These are phyloP conservation scores for Fagus crenata DNA, from an alignment of 306 rosid species.

Conservation along the genomic window DNA sequence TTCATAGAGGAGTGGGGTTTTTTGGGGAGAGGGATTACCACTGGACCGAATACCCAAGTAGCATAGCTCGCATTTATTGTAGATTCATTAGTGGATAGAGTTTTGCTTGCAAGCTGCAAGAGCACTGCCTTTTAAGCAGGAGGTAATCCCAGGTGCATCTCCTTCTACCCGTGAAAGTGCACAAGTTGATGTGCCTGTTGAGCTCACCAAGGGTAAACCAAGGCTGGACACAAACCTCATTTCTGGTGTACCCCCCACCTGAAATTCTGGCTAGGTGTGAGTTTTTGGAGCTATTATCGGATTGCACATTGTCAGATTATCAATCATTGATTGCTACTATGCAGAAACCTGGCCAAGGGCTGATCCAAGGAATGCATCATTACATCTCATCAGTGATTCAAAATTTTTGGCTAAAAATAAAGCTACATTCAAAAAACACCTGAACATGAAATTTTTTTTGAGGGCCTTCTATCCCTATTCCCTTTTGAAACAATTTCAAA, in stretches of 20 bases:
- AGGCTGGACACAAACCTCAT: conserved; percentile 75
- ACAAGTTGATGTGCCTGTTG: conserved; percentile 35
- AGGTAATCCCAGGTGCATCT: conserved; percentile 83
- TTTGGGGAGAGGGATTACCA: conserved; percentile 87
- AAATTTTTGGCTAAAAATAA: conserved; percentile 22
- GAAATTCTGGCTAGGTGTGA: conserved; percentile 70
- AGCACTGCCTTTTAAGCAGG: conserved; percentile 83
- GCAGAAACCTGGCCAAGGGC: conserved; percentile 45
- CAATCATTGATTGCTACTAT: conserved; percentile 56
- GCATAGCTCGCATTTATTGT: too few relatives aligned
- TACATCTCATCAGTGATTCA: conserved; percentile 38
- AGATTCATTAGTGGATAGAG: conserved; percentile 86
- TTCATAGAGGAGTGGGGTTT: too few relatives aligned
- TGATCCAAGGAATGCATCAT: conserved; percentile 35
- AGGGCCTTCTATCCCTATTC: too few relatives aligned
- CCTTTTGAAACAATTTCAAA: too few relatives aligned
- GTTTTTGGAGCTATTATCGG: conserved; percentile 74
- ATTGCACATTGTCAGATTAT: conserved; percentile 58
- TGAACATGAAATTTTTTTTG: too few relatives aligned
- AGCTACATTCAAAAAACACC: conserved; percentile 22
- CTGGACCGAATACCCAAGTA: too few relatives aligned
- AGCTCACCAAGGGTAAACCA: conserved; percentile 65
- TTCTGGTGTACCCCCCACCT: conserved; percentile 67
- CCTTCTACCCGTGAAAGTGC: conserved; percentile 58
- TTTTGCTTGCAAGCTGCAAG: conserved; percentile 90